phyloP scores from a whole-genome alignment of 306 rosid genomes.

The Lathyrus tuberosus region DNA sequence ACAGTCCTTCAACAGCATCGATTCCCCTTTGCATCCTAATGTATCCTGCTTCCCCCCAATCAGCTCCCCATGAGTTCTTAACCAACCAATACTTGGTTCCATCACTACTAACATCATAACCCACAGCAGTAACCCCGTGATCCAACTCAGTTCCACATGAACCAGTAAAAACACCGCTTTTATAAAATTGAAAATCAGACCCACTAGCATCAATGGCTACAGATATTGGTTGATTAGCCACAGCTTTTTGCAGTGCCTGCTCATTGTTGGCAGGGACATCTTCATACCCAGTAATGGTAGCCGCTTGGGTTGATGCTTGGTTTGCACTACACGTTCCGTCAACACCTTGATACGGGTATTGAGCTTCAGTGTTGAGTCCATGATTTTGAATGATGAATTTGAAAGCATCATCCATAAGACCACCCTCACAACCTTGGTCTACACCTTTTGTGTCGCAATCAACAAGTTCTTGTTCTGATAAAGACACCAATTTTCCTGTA shows the following conservation, averaged over 20 bases:
- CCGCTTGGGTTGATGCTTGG: slow-evolving; percentile 12
- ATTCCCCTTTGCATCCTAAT: slow-evolving; percentile 50
- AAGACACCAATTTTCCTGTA: slow-evolving; percentile 39
- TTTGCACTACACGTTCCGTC: slow-evolving; percentile 43
- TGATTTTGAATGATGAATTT: slow-evolving; percentile 44
- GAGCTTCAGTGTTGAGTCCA: slow-evolving; percentile 45
- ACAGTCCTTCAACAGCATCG: slow-evolving; percentile 44
- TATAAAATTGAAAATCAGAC: slow-evolving; percentile 37
- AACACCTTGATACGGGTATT: slow-evolving; percentile 43
- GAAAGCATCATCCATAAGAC: slow-evolving; percentile 51
- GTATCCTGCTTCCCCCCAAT: slow-evolving; percentile 61
- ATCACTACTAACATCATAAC: slow-evolving; percentile 42
- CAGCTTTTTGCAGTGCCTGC: slow-evolving; percentile 41
- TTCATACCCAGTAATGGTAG: slow-evolving; percentile 38
- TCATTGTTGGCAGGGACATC: slow-evolving; percentile 49
- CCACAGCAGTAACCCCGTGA: slow-evolving; percentile 55
- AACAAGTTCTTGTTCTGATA: slow-evolving; percentile 53
- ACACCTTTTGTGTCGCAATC: slow-evolving; percentile 49
- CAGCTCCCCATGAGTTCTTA: slow-evolving; percentile 56
- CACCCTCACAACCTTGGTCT: slow-evolving; percentile 53
- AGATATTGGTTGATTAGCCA: slow-evolving; percentile 49
- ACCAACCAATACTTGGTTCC: slow-evolving; percentile 56
- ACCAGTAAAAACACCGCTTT: slow-evolving; percentile 54
- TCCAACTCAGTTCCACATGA: slow-evolving; percentile 46
- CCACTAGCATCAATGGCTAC: slow-evolving; percentile 55